Evolutionary conservation across 2,329 filamentous ascomycete species (phyloP), one percentile per base, ranked within the genome.

Genomic region (Claviceps purpurea): DNA sequence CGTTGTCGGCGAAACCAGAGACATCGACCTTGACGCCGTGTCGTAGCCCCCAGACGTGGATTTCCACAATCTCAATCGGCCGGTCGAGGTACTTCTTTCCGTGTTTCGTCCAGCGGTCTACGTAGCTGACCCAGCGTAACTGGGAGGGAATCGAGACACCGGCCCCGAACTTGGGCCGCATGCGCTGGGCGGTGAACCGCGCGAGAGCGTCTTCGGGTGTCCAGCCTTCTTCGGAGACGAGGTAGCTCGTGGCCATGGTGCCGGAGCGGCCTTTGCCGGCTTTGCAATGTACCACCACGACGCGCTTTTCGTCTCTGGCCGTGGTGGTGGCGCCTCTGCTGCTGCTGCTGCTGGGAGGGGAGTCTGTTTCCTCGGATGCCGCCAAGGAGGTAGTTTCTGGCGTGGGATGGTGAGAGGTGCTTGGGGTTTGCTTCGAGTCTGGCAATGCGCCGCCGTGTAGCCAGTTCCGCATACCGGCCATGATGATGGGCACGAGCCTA

Each of bases 101-200:
- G 30, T 79, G 70, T 51, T 81, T 68, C 2, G 87, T 78, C 91
- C 91, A 96, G 13, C 86, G 79, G 61, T 95, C 86, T 10, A 96
- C 87, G 63, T 98, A 98, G 34, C 77, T 76, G 18, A 98, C 76
- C 79, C 87, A 96, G 10, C 93, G 78, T 54, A 94, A 68, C 67
- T 98, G 93, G 58, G 89, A 95, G 0, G 90, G 89, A 47, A 98
- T 98, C 38, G 87, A 93, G 24, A 98, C 85, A 4, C 93, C 93
- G 2, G 83, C 78, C 1, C 91, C 93, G 64, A 96, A 97, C 18
- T 84, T 83, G 2, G 87, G 85, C 48, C 89, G 74, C 93, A 98
- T 98, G 30, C 93, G 78, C 49, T 89, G 73, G 61, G 89, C 82
- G 0, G 93, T 98, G 59, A 81, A 82, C 16, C 76, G 67, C 1